A percentile compares a stretch with the other conserved stretches of the same genome.
phyloP scores from a whole-genome alignment of 2,329 filamentous ascomycete genomes.

The Coniosporium tulheliwenetii region DNA sequence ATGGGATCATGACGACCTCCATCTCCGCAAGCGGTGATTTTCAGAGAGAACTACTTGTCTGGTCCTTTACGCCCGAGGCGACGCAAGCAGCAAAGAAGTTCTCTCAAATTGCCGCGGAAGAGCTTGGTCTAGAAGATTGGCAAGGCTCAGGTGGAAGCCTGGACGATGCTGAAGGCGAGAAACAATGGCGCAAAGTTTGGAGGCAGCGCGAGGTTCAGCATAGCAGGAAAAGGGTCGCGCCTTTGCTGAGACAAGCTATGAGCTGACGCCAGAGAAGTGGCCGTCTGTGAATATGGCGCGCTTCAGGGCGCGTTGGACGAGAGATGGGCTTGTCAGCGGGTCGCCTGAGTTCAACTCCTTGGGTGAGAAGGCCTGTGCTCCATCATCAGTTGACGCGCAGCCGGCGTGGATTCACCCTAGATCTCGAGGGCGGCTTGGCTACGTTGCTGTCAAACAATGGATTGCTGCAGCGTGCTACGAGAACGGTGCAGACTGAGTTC shows the following conservation, averaged over 20 bases:
- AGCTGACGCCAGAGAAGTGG: neutral
- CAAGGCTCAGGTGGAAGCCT: conserved; percentile 24
- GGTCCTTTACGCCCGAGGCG: conserved; percentile 39
- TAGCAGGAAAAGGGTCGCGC: conserved; percentile 48
- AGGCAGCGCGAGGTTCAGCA: conserved; percentile 42
- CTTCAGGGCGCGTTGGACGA: too few species aligned
- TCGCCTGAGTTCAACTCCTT: too few species aligned
- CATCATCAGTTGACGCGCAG: too few species aligned
- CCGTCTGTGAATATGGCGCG: too few species aligned
- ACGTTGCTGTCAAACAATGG: too few species aligned
- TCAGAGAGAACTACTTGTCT: conserved; percentile 51
- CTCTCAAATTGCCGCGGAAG: conserved; percentile 24
- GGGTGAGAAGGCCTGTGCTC: too few species aligned
- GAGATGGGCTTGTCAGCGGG: too few species aligned
- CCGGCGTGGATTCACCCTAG: too few species aligned
- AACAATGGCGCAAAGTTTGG: conserved; percentile 46
- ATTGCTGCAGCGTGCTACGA: too few species aligned
- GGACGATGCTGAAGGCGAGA: conserved; percentile 15
- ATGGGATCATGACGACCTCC: conserved; percentile 54
- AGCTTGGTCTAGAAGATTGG: conserved; percentile 42
- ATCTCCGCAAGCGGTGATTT: conserved; percentile 38
- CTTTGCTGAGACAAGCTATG: conserved; percentile 36
- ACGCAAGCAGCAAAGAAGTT: conserved; percentile 40
- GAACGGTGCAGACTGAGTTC: too few species aligned
- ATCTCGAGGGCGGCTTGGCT: too few species aligned